Evolutionary conservation across 495 filamentous ascomycete species (phyloP).

Genomic region (Podospora australis): DNA sequence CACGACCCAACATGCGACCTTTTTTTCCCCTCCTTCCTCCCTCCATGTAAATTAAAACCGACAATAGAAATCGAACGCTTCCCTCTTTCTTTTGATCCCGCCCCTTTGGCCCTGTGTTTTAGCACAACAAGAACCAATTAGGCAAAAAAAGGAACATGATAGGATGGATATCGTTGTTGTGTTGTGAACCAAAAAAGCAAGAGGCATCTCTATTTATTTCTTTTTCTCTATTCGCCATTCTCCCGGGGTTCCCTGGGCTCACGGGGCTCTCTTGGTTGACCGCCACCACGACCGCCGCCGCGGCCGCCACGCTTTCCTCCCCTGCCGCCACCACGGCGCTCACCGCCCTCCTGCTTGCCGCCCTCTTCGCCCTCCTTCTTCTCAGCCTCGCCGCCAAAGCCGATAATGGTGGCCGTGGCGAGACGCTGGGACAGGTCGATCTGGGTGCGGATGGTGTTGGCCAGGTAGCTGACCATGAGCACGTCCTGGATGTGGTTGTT

Average conservation of each 20-base stretch:
- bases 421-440: conserved; percentile 94
- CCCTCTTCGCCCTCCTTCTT: conserved; percentile 39
- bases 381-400: conserved; percentile 45
- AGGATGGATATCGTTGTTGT: too few species aligned
- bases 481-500: conserved; percentile 99
- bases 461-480: conserved; percentile 90
- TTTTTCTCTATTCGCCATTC: conserved; percentile 19
- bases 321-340: conserved; percentile 28
- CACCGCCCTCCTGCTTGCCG: conserved; percentile 27
- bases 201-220: conserved; percentile 7
- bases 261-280: conserved; percentile 34
- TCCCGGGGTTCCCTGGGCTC: conserved; percentile 38
- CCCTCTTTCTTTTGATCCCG: too few species aligned
- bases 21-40: too few species aligned
- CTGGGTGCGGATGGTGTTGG: conserved; percentile 97
- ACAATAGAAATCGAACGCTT: too few species aligned
- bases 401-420: conserved; percentile 73
- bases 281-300: conserved; percentile 32
- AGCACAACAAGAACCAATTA: too few species aligned
- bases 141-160: too few species aligned
- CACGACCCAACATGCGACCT: too few species aligned
- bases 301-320: conserved; percentile 31
- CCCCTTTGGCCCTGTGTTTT: too few species aligned
- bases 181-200: too few species aligned
- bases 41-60: too few species aligned